Base-by-base conservation (phyloP, 768 basidiomycete species). In the Pulveroboletus ravenelii region DNA sequence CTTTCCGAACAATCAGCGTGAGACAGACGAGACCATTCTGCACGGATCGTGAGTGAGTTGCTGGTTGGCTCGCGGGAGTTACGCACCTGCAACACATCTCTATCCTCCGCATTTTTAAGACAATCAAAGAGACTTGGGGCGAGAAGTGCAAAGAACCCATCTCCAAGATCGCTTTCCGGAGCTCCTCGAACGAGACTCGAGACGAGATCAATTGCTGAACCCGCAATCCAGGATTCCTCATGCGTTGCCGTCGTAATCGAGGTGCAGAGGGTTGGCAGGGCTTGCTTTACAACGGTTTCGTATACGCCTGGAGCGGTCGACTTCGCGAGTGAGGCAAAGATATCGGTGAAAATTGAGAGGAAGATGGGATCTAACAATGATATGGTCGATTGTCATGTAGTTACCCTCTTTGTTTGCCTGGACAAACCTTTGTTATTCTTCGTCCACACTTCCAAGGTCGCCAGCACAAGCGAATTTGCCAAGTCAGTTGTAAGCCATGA, bases 1-100 rank as follows among this genome's bases (percentile, higher is more conserved):
- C 93, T 71, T 93, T 97, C 35, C 93, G 84, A 45, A 97, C 79
- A 34, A 96, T 73, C 29, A 85, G 70, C 0, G 93, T 96, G 17
- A 99, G 74, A 52, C 89, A 87, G 17, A 79, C 67, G 39, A 94
- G 81, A 9, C 89, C 89, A 57, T 90, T 90, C 92, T 93, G 58
- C 4, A 45, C 41, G n/a, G 36, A 32, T 14, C 9, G 46, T 45
- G 5, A 39, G 41, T 50, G 18, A 52, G 29, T 44, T 6, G 36
- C 17, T 31, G 47, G 6, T 9, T 14, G 32, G 14, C 3, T 20
- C 10, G 12, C n/a, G 23, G 47, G 10, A 50, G 18, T 18, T 18
- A 50, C 59, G 47, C 53, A 87, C 88, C 74, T 91, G 89, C 32
- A 89, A 65, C 13, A 87, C 81, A 62, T 94, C 94, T 56, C 93